Base-by-base conservation (phyloP, 2,329 filamentous ascomycete species). In the Rhinocladiella similis region DNA sequence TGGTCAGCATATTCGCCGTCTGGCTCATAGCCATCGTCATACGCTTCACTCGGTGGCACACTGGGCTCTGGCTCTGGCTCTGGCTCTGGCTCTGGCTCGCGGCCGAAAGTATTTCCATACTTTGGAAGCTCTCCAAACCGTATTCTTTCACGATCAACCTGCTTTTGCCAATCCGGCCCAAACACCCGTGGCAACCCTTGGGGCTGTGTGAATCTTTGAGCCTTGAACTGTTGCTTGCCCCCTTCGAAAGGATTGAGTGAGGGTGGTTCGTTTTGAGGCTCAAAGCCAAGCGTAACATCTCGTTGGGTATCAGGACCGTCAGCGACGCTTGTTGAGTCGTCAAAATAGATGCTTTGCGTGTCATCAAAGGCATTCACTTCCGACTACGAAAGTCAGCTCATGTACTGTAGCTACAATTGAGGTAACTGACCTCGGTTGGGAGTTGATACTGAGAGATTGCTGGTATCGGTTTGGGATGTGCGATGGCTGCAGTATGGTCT, bases 301-400 rank as follows among this genome's bases (percentile, higher is more conserved):
- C 47, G 18, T n/a, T 36, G 47, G 1, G 13, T 38, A 10, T 39
- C 38, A 36, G 49, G 45, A 6, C 54, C 48, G 22, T 61, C 54
- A 42, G 38, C 48, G 25, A 59, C 36, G 39, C 55, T 57, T 25
- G 43, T 57, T 10, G 55, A 60, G 38, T 63, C 58, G 18, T 64
- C 62, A 38, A 63, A 50, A 35, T 59, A 51, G 22, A 64, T 52
- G 48, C 60, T 64, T 47, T 54, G 39, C 5, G 62, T 64, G 45
- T 64, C 58, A 36, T 64, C 62, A 42, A 64, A 64, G 4, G 54
- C 55, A 47, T 50, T 52, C 14, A 33, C 9, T 41, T 20, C 7
- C 19, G 9, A 36, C 47, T 50, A 12, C 5, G 5, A 25, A 49
- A 46, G 43, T 56, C 18, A 56, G 49, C 47, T 43, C 12, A 9